Evolutionary conservation across 2,329 filamentous ascomycete genomes (phyloP).

Genomic region (Stachybotrys elegans): DNA sequence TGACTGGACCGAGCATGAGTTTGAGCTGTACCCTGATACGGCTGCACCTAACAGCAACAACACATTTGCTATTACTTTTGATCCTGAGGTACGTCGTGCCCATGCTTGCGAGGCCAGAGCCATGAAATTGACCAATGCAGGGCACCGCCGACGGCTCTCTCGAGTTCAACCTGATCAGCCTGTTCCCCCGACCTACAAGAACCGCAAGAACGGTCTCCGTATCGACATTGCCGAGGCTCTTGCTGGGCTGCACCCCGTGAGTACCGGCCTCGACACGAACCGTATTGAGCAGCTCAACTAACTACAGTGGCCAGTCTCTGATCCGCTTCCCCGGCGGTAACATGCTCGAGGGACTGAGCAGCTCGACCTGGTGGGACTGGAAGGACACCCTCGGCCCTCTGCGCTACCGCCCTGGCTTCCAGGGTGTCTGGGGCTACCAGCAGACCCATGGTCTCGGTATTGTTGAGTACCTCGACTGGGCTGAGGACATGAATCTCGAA

Average conservation of each 20-base stretch:
- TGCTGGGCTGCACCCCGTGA: constrained; percentile 43
- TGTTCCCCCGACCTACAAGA: constrained; percentile 59
- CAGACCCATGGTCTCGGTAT: constrained; percentile 59
- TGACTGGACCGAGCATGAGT: constrained; percentile 48
- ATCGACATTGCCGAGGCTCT: constrained; percentile 50
- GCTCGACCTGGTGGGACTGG: constrained; percentile 44
- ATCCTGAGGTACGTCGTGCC: constrained; percentile 22
- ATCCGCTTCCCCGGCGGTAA: constrained; percentile 63
- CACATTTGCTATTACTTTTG: constrained; percentile 49
- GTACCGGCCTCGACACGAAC: background rate
- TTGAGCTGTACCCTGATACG: constrained; percentile 33
- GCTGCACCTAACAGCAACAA: constrained; percentile 51
- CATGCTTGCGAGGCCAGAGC: too few species aligned
- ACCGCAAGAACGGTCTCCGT: constrained; percentile 52
- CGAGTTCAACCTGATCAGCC: constrained; percentile 53
- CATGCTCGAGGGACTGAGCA: constrained; percentile 47
- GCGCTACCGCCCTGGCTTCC: constrained; percentile 48
- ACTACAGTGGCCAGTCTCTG: constrained; percentile 36
- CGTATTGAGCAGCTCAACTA: fast-evolving
- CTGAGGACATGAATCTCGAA: constrained; percentile 54
- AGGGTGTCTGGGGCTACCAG: constrained; percentile 54
- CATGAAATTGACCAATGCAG: constrained; percentile 10
- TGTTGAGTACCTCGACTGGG: constrained; percentile 57
- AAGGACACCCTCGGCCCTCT: constrained; percentile 50
- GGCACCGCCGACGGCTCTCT: constrained; percentile 35